These are phyloP conservation scores for Pseudogymnoascus sp. DNA, from an alignment of 2,329 filamentous ascomycete species.

Conservation along the genomic window DNA sequence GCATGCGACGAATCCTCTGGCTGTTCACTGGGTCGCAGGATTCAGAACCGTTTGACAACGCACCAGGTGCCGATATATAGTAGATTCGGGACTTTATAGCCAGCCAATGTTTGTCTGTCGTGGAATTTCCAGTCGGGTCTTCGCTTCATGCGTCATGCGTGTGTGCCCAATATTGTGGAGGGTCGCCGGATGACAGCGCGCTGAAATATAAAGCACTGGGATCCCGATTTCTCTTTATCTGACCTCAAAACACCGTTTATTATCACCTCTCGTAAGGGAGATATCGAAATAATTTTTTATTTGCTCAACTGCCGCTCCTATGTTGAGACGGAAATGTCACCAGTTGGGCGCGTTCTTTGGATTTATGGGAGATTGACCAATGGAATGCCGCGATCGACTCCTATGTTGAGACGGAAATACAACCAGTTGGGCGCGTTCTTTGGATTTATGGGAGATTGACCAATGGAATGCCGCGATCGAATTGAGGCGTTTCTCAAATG, in stretches of 20 bases:
- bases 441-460: background rate
- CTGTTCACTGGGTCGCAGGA: background rate
- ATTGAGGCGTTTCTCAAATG: background rate
- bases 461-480: conserved; percentile 7
- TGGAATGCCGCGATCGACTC: background rate
- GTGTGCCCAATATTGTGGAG: background rate
- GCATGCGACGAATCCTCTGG: background rate
- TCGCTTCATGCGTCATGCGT: conserved; percentile 4
- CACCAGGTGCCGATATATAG: background rate
- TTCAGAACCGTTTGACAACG: background rate
- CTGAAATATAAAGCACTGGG: background rate
- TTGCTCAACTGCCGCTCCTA: background rate
- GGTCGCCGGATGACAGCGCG: background rate
- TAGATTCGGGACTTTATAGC: background rate
- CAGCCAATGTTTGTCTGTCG: conserved; percentile 2
- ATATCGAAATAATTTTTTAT: background rate
- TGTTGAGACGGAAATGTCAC: background rate
- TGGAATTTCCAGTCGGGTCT: background rate
- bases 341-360: background rate
- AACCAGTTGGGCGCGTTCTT: background rate
- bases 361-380: background rate
- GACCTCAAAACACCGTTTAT: background rate
- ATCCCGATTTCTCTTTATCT: background rate
- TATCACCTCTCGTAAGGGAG: background rate
- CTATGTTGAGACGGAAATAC: background rate